Evolutionary conservation across 2,329 filamentous ascomycete genomes (phyloP).

Genomic region (Tolypocladium sp.): DNA sequence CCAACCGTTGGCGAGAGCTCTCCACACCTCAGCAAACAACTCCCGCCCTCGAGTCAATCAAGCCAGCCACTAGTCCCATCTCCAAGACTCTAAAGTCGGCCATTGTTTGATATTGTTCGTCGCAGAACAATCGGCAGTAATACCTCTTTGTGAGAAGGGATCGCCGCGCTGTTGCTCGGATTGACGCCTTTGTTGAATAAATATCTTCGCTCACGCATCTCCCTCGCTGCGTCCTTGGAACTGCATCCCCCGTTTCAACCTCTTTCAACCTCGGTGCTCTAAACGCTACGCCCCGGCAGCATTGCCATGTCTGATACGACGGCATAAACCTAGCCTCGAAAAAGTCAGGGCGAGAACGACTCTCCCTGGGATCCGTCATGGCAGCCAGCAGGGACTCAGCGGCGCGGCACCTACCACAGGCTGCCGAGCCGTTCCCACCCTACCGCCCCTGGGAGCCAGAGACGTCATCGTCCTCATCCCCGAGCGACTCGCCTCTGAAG

Average conservation of each 20-base stretch:
- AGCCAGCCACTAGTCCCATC: neutral
- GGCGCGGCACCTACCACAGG: neutral
- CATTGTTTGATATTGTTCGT: conserved; percentile 16
- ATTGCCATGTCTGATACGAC: neutral
- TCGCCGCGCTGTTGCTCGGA: neutral
- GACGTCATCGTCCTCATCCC: conserved; percentile 8
- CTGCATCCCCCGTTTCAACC: neutral
- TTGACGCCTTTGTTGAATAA: neutral
- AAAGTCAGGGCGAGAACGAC: neutral
- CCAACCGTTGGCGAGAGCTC: too few relatives aligned
- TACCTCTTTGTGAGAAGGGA: neutral
- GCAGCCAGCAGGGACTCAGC: conserved; percentile 2
- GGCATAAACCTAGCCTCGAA: neutral
- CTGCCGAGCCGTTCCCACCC: neutral
- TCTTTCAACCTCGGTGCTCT: neutral
- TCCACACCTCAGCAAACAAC: too few relatives aligned
- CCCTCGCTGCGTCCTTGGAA: neutral
- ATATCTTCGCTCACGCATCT: neutral
- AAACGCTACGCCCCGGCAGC: neutral
- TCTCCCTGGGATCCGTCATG: neutral
- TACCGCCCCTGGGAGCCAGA: conserved; percentile 9
- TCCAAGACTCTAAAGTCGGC: neutral
- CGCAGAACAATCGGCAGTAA: conserved; percentile 11
- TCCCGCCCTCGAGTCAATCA: neutral
- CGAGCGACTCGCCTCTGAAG: conserved; percentile 15